A percentile compares a stretch with the other conserved stretches of the same genome.
These are phyloP conservation scores for Spathaspora boniae DNA, from an alignment of 805 yeast species.

Conservation along the genomic window DNA sequence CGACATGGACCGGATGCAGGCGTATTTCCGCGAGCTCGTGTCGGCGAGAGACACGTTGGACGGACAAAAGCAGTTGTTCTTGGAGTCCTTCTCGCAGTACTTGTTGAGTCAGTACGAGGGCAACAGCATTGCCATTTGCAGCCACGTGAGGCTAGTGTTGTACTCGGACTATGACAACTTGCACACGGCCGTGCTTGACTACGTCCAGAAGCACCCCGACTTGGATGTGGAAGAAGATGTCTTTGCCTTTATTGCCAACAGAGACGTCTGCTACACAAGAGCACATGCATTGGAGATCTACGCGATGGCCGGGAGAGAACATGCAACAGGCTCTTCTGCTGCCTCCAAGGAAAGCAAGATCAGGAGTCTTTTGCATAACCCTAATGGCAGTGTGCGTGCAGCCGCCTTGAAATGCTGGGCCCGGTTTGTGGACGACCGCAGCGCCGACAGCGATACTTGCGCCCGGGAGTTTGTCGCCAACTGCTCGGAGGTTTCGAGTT, in stretches of 20 bases:
- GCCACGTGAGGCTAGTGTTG: constrained; percentile 1
- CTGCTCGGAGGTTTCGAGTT: not conserved
- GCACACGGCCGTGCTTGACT: constrained; percentile 4
- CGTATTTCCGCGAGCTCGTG: not conserved
- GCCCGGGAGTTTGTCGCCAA: not conserved
- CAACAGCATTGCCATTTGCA: not conserved
- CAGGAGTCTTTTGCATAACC: too few species aligned
- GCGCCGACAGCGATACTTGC: not conserved
- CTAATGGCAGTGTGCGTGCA: constrained; percentile 1
- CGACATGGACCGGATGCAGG: not conserved
- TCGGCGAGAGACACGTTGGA: constrained; percentile 22
- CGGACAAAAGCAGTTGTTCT: constrained; percentile 50
- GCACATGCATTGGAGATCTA: constrained; percentile 4
- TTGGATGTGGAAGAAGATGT: not conserved
- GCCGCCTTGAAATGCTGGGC: constrained; percentile 3
- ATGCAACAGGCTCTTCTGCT: too few species aligned
- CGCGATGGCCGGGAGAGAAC: too few species aligned
- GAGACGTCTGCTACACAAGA: constrained; percentile 2
- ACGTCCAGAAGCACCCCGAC: not conserved
- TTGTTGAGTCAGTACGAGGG: constrained; percentile 20
- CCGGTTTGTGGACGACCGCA: not conserved
- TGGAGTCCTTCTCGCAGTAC: constrained; percentile 28
- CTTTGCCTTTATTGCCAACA: constrained; percentile 1
- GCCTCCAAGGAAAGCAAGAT: too few species aligned
- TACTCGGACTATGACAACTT: constrained; percentile 1